Percentiles rank a stretch among this genome's conserved stretches.
phyloP scores from a whole-genome alignment of 2,329 filamentous ascomycete species.

The Fonsecaea nubica region DNA sequence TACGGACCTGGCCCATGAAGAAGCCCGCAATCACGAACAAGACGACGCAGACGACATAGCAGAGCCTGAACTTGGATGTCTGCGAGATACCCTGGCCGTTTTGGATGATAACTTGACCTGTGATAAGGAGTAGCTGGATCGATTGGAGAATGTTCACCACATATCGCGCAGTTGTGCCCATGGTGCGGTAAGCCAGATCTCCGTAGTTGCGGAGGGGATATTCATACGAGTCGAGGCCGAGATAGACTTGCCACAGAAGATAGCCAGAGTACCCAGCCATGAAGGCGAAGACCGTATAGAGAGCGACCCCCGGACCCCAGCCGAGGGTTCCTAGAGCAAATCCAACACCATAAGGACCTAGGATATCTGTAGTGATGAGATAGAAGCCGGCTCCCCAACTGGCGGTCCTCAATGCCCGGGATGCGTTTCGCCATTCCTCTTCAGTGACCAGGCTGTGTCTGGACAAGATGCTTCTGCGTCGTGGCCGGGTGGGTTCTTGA shows the following conservation, averaged over 20 bases:
- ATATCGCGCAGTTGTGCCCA: conserved; percentile 54
- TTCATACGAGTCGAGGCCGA: conserved; percentile 56
- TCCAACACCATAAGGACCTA: conserved; percentile 53
- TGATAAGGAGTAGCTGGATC: conserved; percentile 50
- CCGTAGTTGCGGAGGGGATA: conserved; percentile 57
- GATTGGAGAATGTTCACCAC: conserved; percentile 58
- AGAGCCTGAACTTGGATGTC: conserved; percentile 39
- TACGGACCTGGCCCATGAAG: conserved; percentile 43
- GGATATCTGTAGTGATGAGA: conserved; percentile 58
- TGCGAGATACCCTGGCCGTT: conserved; percentile 37
- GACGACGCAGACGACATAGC: conserved; percentile 41
- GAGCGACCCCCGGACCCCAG: conserved; percentile 54
- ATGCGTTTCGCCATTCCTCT: conserved; percentile 56
- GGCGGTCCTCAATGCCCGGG: conserved; percentile 55
- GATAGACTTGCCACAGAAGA: conserved; percentile 55
- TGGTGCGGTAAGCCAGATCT: conserved; percentile 58
- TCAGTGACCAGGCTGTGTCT: conserved; percentile 22
- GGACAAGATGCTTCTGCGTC: conserved; percentile 21
- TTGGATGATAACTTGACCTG: conserved; percentile 42
- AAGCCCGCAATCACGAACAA: conserved; percentile 42
- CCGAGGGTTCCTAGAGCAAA: conserved; percentile 47
- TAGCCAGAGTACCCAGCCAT: conserved; percentile 55
- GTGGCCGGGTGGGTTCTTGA: background rate
- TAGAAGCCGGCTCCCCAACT: conserved; percentile 56
- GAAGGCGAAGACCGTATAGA: conserved; percentile 56